phyloP scores from a whole-genome alignment of 1,139 yeast genomes.

The Entelexis sorbosivorans region DNA sequence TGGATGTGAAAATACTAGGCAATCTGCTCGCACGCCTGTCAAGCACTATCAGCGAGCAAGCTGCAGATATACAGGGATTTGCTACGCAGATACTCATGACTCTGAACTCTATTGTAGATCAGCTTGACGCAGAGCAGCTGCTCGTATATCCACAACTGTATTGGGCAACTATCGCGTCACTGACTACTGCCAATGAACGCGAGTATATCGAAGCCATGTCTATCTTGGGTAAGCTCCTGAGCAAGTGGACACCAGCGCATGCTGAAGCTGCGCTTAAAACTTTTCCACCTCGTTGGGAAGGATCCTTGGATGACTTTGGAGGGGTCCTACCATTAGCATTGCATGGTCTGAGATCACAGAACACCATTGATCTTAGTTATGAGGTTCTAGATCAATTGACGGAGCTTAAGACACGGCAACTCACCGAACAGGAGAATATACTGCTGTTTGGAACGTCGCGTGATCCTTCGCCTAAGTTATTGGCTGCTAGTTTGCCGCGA shows the following conservation, averaged over 20 bases:
- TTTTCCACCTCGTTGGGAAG: slow-evolving; percentile 90
- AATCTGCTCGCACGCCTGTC: slow-evolving; percentile 92
- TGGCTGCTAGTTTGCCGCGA: slow-evolving; percentile 72
- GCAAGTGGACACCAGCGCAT: slow-evolving; percentile 77
- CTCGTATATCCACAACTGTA: slow-evolving; percentile 86
- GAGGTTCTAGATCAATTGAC: slow-evolving; percentile 60
- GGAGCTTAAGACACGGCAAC: slow-evolving; percentile 28
- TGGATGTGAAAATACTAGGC: slow-evolving; percentile 80
- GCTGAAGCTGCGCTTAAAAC: slow-evolving; percentile 74
- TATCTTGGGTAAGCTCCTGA: slow-evolving; percentile 67
- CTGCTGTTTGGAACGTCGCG: background rate
- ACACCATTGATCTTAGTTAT: slow-evolving; percentile 69
- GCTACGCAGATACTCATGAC: slow-evolving; percentile 97
- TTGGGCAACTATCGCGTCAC: slow-evolving; percentile 92
- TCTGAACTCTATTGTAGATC: slow-evolving; percentile 79
- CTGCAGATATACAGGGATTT: slow-evolving; percentile 89
- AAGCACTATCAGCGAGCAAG: slow-evolving; percentile 76
- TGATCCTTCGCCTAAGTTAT: slow-evolving; percentile 55
- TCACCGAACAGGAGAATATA: background rate
- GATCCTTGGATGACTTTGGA: slow-evolving; percentile 54
- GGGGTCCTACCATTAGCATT: slow-evolving; percentile 73
- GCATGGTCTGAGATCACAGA: slow-evolving; percentile 72
- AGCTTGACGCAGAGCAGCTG: slow-evolving; percentile 62
- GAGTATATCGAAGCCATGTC: slow-evolving; percentile 84
- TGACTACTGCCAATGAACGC: slow-evolving; percentile 81